These are phyloP conservation scores for Galerina sulciceps DNA, from an alignment of 768 basidiomycete genomes.

Conservation along the genomic window DNA sequence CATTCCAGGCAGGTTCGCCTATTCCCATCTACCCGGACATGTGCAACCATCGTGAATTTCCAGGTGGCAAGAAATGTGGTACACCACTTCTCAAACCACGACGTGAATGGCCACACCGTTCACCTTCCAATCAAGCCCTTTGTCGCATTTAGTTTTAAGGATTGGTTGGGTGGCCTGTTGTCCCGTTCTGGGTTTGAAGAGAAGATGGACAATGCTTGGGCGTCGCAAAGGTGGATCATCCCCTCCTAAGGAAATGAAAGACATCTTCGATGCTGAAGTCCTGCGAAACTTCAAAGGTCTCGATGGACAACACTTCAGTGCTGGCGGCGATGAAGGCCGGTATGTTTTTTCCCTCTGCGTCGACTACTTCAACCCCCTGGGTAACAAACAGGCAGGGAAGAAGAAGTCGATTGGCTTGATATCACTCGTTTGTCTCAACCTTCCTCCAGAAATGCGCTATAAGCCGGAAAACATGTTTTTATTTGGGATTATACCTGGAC, in stretches of 20 bases:
- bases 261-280: conserved; percentile 10
- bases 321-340: conserved; percentile 17
- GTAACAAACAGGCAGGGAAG: conserved; percentile 31
- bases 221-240: conserved; percentile 4
- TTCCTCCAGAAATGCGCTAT: conserved; percentile 35
- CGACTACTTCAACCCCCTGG: conserved; percentile 41
- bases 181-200: conserved; percentile 28
- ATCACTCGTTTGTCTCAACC: conserved; percentile 37
- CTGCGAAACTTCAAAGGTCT: conserved; percentile 25
- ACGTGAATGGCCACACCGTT: background rate
- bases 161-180: conserved; percentile 30
- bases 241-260: background rate
- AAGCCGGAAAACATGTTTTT: conserved; percentile 41
- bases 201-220: conserved; percentile 24
- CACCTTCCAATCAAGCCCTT: conserved; percentile 22
- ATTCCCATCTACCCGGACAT: conserved; percentile 15
- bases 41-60: conserved; percentile 9
- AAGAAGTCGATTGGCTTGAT: conserved; percentile 27
- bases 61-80: conserved; percentile 5
- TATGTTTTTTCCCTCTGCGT: conserved; percentile 33
- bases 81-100: conserved; percentile 6
- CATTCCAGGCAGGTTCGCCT: background rate
- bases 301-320: conserved; percentile 28
- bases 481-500: conserved; percentile 43
- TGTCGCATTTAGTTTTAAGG: conserved; percentile 20